phyloP scores from a whole-genome alignment of 202 grass and related monocot genomes.

The Alloteropsis angusta region DNA sequence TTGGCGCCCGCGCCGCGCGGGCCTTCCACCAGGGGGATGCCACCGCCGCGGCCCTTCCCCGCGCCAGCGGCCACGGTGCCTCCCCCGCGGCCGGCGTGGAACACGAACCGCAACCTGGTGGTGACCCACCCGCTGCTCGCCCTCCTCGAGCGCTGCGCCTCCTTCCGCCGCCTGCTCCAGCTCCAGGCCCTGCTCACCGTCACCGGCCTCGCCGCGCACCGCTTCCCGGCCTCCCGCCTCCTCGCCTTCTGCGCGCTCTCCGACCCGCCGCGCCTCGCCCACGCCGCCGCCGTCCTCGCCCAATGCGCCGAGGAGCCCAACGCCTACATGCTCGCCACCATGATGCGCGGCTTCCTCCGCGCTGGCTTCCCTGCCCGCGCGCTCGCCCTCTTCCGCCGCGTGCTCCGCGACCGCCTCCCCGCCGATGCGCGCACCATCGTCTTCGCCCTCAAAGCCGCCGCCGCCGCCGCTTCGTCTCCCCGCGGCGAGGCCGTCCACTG shows the following conservation, averaged over 20 bases:
- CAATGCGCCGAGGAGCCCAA: conserved; percentile 21
- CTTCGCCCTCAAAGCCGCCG: conserved; percentile 42
- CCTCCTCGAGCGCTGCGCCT: conserved; percentile 56
- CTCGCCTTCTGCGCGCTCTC: conserved; percentile 65
- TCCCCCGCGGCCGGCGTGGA: conserved; percentile 37
- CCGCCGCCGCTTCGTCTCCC: background rate
- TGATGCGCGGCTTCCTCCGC: conserved; percentile 55
- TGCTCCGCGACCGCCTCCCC: conserved; percentile 23
- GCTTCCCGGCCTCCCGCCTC: conserved; percentile 57
- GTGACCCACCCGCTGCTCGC: conserved; percentile 59
- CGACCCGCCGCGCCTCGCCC: conserved; percentile 28
- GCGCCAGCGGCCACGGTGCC: background rate
- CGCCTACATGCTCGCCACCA: conserved; percentile 51
- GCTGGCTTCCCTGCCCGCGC: conserved; percentile 20
- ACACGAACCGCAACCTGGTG: conserved; percentile 58
- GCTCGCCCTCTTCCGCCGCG: conserved; percentile 30
- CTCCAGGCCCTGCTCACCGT: conserved; percentile 53
- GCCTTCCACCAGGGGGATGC: background rate
- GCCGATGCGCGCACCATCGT: conserved; percentile 50
- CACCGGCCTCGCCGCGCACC: conserved; percentile 45
- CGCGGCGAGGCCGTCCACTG: conserved; percentile 32
- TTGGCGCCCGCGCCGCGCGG: background rate
- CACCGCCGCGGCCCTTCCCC: background rate
- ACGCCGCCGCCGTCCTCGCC: conserved; percentile 34
- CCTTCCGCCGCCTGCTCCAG: conserved; percentile 54